phyloP scores from a whole-genome alignment of 2,329 filamentous ascomycete genomes.

The Thyridium curvatum region DNA sequence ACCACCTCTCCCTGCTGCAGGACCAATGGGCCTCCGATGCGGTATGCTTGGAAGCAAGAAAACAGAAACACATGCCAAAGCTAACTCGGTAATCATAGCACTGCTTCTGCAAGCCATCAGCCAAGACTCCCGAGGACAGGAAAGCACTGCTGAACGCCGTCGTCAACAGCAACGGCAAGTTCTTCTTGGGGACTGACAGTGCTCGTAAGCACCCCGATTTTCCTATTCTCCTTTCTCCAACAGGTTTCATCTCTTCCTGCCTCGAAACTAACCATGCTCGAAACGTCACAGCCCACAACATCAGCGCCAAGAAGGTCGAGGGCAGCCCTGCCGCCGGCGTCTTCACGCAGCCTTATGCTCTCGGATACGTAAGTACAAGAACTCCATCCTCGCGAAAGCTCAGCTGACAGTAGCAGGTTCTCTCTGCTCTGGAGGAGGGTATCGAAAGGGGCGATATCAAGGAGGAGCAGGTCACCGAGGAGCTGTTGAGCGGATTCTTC shows the following conservation, averaged over 20 bases:
- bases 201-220: constrained; percentile 51
- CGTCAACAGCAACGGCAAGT: constrained; percentile 53
- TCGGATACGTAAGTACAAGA: constrained; percentile 23
- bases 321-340: constrained; percentile 64
- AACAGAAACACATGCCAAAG: too few relatives aligned
- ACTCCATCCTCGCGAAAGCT: constrained; percentile 4
- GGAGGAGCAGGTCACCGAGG: constrained; percentile 46
- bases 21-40: constrained; percentile 61
- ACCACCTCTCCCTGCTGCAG: constrained; percentile 76
- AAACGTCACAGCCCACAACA: constrained; percentile 50
- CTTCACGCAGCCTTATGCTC: constrained; percentile 70
- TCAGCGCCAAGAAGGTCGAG: constrained; percentile 49
- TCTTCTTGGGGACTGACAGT: constrained; percentile 68
- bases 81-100: constrained; percentile 42
- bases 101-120: constrained; percentile 73
- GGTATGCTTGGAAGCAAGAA: constrained; percentile 18
- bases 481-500: constrained; percentile 48
- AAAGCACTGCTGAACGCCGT: constrained; percentile 64
- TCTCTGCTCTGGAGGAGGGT: constrained; percentile 57
- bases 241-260: neutral
- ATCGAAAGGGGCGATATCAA: constrained; percentile 45
- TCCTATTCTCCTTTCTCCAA: neutral
- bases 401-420: constrained; percentile 43
- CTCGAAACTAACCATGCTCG: too few relatives aligned
- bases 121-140: constrained; percentile 66